Base-by-base conservation (phyloP, 257 asterid genomes). In the Ilex asprella region DNA sequence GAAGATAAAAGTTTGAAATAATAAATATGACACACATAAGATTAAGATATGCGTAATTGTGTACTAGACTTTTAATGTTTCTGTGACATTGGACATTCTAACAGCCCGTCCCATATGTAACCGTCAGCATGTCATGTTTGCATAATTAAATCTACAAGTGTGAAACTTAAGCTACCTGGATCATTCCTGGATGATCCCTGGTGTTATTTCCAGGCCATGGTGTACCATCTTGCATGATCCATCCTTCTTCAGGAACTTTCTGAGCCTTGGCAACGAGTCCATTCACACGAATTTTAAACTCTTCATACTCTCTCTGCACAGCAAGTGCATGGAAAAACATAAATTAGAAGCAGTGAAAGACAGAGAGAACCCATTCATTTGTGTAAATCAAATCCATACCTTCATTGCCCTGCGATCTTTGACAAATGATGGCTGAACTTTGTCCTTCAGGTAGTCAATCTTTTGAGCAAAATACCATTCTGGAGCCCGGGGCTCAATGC, bases 101-200 rank as follows among this genome's bases (percentile, higher is more conserved):
- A 21, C 27, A 21, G 27, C 27, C 27, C 27, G 27, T 21, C 27
- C 27, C 27, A 21, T 21, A 0, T 21, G 27, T 21, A 21, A 21
- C 27, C 27, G 27, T 21, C 27, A 21, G 27, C 27, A 21, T 35
- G 2, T 4, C 7, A 35, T 35, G 41, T 35, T 35, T 35, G 41
- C 41, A 35, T 35, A 3, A 35, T 8, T 35, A 35, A 35, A 49
- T 4, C 16, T 49, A 4, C 54, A 49, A 4, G 5, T 3, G 16
- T n/a, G n/a, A 49, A 12, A 49, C 54, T n/a, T 7, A 12, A 63
- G 61, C 77, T 73, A 87, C 97, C 95, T 91, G 97, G 63, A 91
- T 91, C 97, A 91, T 91, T 73, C 97, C 97, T 15, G 97, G 97
- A 81, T 91, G 97, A 79, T 91, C 97, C 76, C 97, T 82, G 65